Base-by-base conservation (phyloP, 2,329 filamentous ascomycete species). In the Microsporum canis region DNA sequence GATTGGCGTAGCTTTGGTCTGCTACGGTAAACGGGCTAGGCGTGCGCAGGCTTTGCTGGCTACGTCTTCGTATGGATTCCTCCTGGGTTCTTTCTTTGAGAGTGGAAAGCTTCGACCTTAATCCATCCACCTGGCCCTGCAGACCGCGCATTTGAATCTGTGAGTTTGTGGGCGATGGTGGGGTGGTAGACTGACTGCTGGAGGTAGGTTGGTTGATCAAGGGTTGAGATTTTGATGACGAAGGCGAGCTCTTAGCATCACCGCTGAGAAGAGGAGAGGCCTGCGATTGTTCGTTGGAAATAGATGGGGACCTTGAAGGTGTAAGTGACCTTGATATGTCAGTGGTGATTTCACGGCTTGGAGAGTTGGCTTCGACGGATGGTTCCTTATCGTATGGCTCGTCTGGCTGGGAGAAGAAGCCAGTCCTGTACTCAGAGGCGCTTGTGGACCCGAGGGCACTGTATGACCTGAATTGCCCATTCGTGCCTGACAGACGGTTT, bases 91-190 rank as follows among this genome's bases (percentile, higher is more conserved):
- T 86, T 64, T 91, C 85, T 67, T 88, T 87, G 47, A 96, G 74
- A 14, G 80, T 87, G 1, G 89, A 91, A 39, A 96, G 91, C 68
- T 90, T 89, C 63, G 88, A 89, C 70, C 91, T 91, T 55, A 96
- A 79, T 59, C 88, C 89, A 61, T 88, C 85, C 82, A 96, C 89
- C 71, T 95, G 90, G 65, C 90, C 87, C 63, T 89, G 89, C 49
- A 96, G 78, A 68, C 84, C 83, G 6, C 86, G 84, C 69, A 89
- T 84, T 68, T 88, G 86, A 12, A 86, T 81, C n/a, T 84, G 84
- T 0, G 89, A 92, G 12, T 84, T 80, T 2, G 88, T 86, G 17
- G 88, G 81, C 31, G 82, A 82, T 6, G 87, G 73, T 0, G 78
- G 79, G 49, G 78, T 71, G 2, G 70, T 65, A n/a, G 73, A 71